Evolutionary conservation across 371 early-diverging fungal species (phyloP), one percentile per base, ranked within the genome.

Genomic region (Mucor velutinosus): DNA sequence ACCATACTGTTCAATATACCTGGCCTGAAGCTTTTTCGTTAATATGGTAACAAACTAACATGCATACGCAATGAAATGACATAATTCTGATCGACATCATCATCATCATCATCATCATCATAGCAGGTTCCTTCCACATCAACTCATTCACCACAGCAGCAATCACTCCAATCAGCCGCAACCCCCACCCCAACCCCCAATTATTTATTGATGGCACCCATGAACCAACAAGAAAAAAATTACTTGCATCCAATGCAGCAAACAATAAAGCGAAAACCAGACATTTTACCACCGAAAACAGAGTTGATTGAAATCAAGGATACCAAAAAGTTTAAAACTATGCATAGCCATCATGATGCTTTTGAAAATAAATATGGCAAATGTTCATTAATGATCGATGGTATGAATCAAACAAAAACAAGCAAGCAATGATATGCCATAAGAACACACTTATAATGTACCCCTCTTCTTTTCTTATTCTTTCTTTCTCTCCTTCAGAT

Each of bases 281-380:
- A 47, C 12, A 47, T 23, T 21, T 30, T 29, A 49, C 62, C 51
- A 21, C 30, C 33, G 8, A 62, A 62, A 25, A 30, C 32, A 51
- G 53, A 49, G n/a, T 11, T 47, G 10, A n/a, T 35, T 32, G 51
- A 51, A 23, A 51, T 25, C 15, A 32, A 51, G 7, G 33, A 23
- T 32, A 51, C 25, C 33, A 62, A 62, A 33, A 47, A 19, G 37
- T 65, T 53, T 33, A 67, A 53, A 55, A 27, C 49, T 6, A 23
- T 37, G 32, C 47, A 62, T 49, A 49, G 35, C 62, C 25, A 59
- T 21, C 62, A 60, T 33, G 39, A 39, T 23, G 12, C n/a, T 30
- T 29, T 41, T 65, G 45, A 15, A 45, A 47, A 51, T 7, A 62
- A 65, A 23, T 11, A 59, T 66, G n/a, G 37, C 63, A 47, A 59